phyloP scores from a whole-genome alignment of 2,329 filamentous ascomycete genomes.

The Endothia cerciana region DNA sequence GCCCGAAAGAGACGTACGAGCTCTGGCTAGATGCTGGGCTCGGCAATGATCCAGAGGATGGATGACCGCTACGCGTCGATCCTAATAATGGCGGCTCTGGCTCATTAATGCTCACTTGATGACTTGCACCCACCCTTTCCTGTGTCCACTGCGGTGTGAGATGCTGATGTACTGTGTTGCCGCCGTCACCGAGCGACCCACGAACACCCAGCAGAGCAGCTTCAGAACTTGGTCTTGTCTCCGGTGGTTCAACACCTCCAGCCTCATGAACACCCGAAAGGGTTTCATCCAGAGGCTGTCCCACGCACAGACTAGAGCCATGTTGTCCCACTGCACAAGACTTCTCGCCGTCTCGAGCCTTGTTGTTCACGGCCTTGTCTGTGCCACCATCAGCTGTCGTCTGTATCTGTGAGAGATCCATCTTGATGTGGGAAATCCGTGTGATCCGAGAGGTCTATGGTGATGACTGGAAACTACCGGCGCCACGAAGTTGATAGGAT shows the following conservation, averaged over 20 bases:
- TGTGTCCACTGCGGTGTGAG: not conserved
- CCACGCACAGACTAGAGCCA: not conserved
- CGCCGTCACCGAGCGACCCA: not conserved
- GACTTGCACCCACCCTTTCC: not conserved
- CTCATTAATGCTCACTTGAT: not conserved
- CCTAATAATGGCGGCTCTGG: too few species aligned
- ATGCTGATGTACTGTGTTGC: not conserved
- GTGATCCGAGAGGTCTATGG: not conserved
- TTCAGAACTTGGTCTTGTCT: not conserved
- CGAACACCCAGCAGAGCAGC: not conserved
- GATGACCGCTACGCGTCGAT: not conserved
- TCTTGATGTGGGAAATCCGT: not conserved
- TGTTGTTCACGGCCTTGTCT: not conserved
- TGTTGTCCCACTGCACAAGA: not conserved
- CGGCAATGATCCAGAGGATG: not conserved
- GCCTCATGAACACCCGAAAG: not conserved
- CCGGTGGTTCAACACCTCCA: not conserved
- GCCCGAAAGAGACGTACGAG: conserved; percentile 6
- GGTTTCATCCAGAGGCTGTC: not conserved
- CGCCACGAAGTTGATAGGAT: not conserved
- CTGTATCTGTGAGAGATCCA: not conserved
- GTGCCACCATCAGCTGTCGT: not conserved
- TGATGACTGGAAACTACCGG: not conserved
- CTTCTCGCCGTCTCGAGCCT: not conserved
- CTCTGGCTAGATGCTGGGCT: not conserved